Base-by-base conservation (phyloP, 2,329 filamentous ascomycete species). In the Epichloe festucae region DNA sequence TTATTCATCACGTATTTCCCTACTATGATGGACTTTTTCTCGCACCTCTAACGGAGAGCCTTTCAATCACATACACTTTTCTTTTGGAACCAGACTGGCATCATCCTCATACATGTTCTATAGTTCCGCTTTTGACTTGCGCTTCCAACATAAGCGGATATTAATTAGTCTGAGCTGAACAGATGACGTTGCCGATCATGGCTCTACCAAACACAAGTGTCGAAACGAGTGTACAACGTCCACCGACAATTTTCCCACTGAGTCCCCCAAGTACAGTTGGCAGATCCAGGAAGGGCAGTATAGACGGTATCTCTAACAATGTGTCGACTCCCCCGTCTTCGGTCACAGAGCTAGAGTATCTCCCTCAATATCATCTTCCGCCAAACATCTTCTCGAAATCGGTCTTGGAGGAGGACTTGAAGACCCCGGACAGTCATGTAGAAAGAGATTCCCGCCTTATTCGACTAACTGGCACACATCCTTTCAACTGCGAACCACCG, bases 401-500 rank as follows among this genome's bases (percentile, higher is more conserved):
- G 42, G 78, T 93, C 12, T 73, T 94, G 5, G 73, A 81, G n/a
- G 69, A 87, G 60, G 89, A 95, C 63, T 73, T 86, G 56, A 84
- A 85, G 55, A 96, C 89, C 0, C 90, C 90, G 8, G 90, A 96
- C 62, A 73, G 69, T 57, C 87, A 91, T 71, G 86, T 96, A 19
- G 76, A 82, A 21, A 77, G 90, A 64, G 89, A 95, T 67, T 74
- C 85, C 1, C 78, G 89, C 41, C 73, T 96, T 15, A 93, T 96
- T 57, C 79, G 90, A 48, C 73, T 96, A 14, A 96, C 90, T 11
- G 90, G 90, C 23, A 78, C 87, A 5, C 90, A 95, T 66, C 90
- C 90, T 1, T 95, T 94, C 73, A 96, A 96, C 60, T 84, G 87
- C 47, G 90, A 96, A 67, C 78, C 90, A 10, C 89, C 90, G 0